Conservation (phyloP, 768 basidiomycete genomes). For the Naganishia vaughanmartiniae region DNA sequence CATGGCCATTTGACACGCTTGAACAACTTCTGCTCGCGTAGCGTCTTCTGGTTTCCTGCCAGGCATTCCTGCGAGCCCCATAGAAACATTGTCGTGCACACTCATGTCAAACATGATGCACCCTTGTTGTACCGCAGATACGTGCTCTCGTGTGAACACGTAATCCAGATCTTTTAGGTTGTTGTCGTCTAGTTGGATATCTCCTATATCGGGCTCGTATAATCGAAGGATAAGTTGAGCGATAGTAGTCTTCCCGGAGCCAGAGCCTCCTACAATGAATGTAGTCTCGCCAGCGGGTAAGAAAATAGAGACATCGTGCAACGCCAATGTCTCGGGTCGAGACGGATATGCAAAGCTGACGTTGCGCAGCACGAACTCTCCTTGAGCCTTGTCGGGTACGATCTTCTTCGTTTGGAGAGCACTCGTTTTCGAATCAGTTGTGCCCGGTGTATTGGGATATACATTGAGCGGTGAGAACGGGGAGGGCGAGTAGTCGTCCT, state of each 20-base stretch:
- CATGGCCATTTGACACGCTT: conserved; percentile 78
- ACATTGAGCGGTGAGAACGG: conserved; percentile 14
- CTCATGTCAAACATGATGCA: conserved; percentile 72
- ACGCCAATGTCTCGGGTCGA: conserved; percentile 62
- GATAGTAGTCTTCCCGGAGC: conserved; percentile 73
- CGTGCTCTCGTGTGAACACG: conserved; percentile 64
- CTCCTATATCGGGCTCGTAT: conserved; percentile 65
- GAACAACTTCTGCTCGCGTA: conserved; percentile 67
- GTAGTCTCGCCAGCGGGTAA: conserved; percentile 71
- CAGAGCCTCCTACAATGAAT: conserved; percentile 75
- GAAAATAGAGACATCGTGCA: conserved; percentile 64
- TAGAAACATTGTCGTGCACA: conserved; percentile 80
- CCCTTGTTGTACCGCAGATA: conserved; percentile 77
- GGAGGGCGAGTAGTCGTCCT: conserved; percentile 4
- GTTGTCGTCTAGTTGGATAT: conserved; percentile 76
- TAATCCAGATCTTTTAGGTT: conserved; percentile 72
- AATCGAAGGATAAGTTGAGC: conserved; percentile 67
- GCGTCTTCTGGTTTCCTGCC: conserved; percentile 58
- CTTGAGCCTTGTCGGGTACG: conserved; percentile 62
- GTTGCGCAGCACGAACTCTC: conserved; percentile 65
- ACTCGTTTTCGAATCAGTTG: background rate
- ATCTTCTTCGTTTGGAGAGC: conserved; percentile 52
- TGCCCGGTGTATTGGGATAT: background rate
- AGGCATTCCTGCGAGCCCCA: conserved; percentile 63
- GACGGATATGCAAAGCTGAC: conserved; percentile 73